Conservation (phyloP, 495 filamentous ascomycete species). For the Aspergillus campestris region DNA sequence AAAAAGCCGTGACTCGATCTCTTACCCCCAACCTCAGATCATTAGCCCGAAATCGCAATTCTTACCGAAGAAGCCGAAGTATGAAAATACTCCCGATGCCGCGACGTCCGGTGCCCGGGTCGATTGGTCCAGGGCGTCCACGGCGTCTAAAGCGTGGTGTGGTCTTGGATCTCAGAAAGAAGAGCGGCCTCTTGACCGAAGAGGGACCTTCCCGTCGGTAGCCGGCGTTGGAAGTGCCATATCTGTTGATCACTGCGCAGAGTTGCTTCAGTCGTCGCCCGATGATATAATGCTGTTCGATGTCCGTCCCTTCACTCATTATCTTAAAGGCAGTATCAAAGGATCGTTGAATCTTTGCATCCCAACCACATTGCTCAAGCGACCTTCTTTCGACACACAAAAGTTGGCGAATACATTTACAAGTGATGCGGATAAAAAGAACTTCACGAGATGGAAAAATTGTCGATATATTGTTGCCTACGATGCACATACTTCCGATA, state of each 20-base stretch:
- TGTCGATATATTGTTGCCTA: slow-evolving; percentile 78
- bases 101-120: slow-evolving; percentile 25
- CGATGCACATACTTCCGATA: slow-evolving; percentile 64
- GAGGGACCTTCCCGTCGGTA: neutral
- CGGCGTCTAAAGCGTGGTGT: slow-evolving; percentile 12
- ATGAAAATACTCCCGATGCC: slow-evolving; percentile 58
- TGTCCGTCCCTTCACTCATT: slow-evolving; percentile 79
- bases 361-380: slow-evolving; percentile 86
- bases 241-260: slow-evolving; percentile 53
- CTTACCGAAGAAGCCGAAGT: slow-evolving; percentile 65
- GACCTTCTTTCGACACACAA: slow-evolving; percentile 82
- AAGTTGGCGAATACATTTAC: slow-evolving; percentile 87
- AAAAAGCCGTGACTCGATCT: slow-evolving; percentile 64
- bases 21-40: slow-evolving; percentile 58
- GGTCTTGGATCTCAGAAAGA: slow-evolving; percentile 7
- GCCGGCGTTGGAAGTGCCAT: slow-evolving; percentile 28
- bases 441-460: slow-evolving; percentile 68
- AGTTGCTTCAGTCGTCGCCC: slow-evolving; percentile 49
- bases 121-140: slow-evolving; percentile 14
- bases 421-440: slow-evolving; percentile 58
- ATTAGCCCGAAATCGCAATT: slow-evolving; percentile 61
- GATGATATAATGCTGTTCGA: slow-evolving; percentile 71
- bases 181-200: neutral
- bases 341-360: slow-evolving; percentile 89
- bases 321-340: slow-evolving; percentile 60